Evolutionary conservation across 768 basidiomycete genomes (phyloP), one percentile per base, ranked within the genome.

Genomic region (Russula abietina): DNA sequence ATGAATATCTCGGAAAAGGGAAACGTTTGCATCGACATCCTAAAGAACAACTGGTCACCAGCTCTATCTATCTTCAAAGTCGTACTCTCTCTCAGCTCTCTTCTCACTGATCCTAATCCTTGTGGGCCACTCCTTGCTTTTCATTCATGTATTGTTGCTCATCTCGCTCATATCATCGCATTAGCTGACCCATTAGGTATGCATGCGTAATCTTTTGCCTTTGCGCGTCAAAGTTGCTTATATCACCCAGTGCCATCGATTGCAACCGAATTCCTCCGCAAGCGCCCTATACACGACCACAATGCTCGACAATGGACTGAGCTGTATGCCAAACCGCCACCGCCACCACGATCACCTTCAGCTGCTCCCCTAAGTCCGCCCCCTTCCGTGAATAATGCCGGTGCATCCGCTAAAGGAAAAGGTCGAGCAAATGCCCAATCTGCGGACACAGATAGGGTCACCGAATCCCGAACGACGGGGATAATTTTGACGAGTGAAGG

Each of bases 41-140:
- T 98, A 62, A 97, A 98, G 76, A 82, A 85, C 70, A 89, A 91
- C 69, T 98, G 94, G 94, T 94, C 91, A 1, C 94, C 94, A 8
- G 94, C 94, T 2, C 75, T 98, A 24, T 95, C 93, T 3, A 78
- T 98, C 53, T 94, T 91, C 80, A 97, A 98, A 78, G 90, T 96
- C 70, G 87, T 98, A 74, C 83, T 98, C 22, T 95, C 93, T 30
- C 81, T 98, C 4, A 95, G 93, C 0, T 95, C 93, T 0, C 83
- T 98, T 12, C 79, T 98, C 55, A 94, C 93, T 12, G 94, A 97
- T 68, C 94, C 94, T 0, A 98, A 98, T 76, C 94, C 94, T 1
- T 81, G 92, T 93, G 71, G 64, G 90, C 79, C 39, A 38, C 28
- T 46, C 39, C 24, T 41, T 58, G 16, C 30, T 32, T 22, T 43